These are phyloP conservation scores for Lichtheimia ornata DNA, from an alignment of 371 early-diverging fungal species.

Conservation along the genomic window DNA sequence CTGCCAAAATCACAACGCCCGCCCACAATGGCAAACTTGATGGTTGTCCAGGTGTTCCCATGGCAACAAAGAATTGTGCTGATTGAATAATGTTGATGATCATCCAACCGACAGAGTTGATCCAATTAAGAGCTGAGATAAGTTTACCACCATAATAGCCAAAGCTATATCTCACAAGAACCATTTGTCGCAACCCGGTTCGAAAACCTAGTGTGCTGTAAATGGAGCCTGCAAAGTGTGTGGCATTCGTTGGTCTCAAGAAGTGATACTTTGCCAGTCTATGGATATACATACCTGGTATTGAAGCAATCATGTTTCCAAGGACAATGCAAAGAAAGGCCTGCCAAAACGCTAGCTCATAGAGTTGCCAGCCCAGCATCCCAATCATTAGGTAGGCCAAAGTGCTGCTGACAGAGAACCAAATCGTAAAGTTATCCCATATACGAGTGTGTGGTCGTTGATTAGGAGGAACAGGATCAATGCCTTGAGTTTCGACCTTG, in stretches of 20 bases:
- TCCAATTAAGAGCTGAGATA: constrained; percentile 1
- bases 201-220: constrained; percentile 13
- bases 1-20: background rate
- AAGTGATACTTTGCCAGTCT: no score
- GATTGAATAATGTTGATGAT: constrained; percentile 5
- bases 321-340: constrained; percentile 9
- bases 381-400: constrained; percentile 8
- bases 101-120: constrained; percentile 9
- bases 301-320: constrained; percentile 4
- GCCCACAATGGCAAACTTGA: constrained; percentile 4
- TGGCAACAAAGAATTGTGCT: background rate
- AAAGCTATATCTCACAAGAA: constrained; percentile 14
- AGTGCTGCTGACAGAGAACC: constrained; percentile 15
- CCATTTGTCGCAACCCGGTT: constrained; percentile 16
- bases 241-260: background rate
- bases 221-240: constrained; percentile 8
- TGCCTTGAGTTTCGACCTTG: constrained; percentile 12
- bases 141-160: constrained; percentile 7
- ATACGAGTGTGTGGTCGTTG: constrained; percentile 16
- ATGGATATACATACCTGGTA: constrained; percentile 10
- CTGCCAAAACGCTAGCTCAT: constrained; percentile 12
- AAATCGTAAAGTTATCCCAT: constrained; percentile 17
- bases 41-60: background rate
- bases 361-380: constrained; percentile 9
- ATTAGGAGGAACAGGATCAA: constrained; percentile 11